These are phyloP conservation scores for Fusarium compactum DNA, from an alignment of 2,329 filamentous ascomycete genomes.

Conservation along the genomic window DNA sequence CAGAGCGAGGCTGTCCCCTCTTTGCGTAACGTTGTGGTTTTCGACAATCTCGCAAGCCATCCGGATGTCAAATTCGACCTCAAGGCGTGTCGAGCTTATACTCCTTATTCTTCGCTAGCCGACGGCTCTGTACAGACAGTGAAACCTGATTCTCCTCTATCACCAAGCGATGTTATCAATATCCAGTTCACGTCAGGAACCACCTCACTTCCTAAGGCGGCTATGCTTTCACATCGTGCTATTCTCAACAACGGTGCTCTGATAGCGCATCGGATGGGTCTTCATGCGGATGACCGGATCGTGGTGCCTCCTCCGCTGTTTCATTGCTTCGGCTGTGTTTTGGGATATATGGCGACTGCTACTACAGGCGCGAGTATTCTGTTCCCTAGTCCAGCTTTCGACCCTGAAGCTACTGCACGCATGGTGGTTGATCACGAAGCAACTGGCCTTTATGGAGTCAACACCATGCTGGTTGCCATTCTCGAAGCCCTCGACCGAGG, in stretches of 20 bases:
- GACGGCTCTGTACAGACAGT: slow-evolving; percentile 51
- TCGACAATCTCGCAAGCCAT: slow-evolving; percentile 77
- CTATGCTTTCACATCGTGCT: slow-evolving; percentile 85
- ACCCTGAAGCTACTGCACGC: slow-evolving; percentile 77
- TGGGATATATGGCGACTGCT: slow-evolving; percentile 96
- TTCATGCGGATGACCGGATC: slow-evolving; percentile 79
- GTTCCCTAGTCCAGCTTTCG: slow-evolving; percentile 88
- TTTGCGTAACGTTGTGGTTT: slow-evolving; percentile 76
- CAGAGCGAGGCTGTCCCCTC: slow-evolving; percentile 70
- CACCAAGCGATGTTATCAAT: slow-evolving; percentile 81
- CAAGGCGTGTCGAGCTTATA: slow-evolving; percentile 58
- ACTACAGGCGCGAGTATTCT: slow-evolving; percentile 83
- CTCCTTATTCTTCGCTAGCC: slow-evolving; percentile 59
- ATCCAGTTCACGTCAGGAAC: slow-evolving; percentile 99
- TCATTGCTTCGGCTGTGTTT: slow-evolving; percentile 88
- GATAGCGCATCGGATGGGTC: slow-evolving; percentile 86
- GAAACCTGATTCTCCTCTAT: slow-evolving; percentile 60
- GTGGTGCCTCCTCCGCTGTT: slow-evolving; percentile 90
- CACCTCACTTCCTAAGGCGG: slow-evolving; percentile 89
- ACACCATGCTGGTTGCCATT: slow-evolving; percentile 93
- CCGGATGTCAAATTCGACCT: slow-evolving; percentile 59
- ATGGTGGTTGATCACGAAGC: slow-evolving; percentile 66
- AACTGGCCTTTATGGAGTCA: slow-evolving; percentile 84
- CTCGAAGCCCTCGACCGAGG: slow-evolving; percentile 76
- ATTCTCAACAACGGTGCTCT: slow-evolving; percentile 93